These are phyloP conservation scores for Solanum ossicruentum DNA, from an alignment of 257 asterid genomes.

Conservation along the genomic window DNA sequence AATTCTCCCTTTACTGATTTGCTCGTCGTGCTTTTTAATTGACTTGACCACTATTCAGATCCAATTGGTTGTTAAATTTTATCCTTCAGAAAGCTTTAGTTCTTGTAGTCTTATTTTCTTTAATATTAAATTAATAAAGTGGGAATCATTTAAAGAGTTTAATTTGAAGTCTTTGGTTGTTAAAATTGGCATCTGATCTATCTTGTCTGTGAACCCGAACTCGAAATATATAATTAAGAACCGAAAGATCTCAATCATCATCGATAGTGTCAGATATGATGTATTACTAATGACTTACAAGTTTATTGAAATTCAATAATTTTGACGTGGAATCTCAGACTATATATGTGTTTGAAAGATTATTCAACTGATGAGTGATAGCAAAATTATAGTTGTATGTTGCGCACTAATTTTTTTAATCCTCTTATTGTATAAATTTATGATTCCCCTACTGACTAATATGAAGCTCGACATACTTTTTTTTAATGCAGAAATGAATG, in stretches of 20 bases:
- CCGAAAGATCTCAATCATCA: background rate
- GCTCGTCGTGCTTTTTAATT: background rate
- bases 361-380: no score
- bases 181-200: background rate
- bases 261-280: fast-evolving
- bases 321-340: no score
- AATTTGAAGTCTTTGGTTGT: background rate
- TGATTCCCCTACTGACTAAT: background rate
- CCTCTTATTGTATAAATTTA: background rate
- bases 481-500: background rate
- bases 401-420: no score
- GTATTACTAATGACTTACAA: no score
- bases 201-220: background rate
- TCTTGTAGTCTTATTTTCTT: background rate
- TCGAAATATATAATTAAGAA: background rate
- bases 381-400: background rate
- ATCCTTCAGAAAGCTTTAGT: background rate
- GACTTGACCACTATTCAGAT: background rate
- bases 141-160: background rate
- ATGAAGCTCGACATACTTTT: background rate
- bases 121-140: background rate
- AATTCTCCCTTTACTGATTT: background rate
- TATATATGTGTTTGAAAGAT: no score
- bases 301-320: background rate
- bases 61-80: background rate